A percentile compares a stretch with the other conserved stretches of the same genome.
Evolutionary conservation across 495 filamentous ascomycete species (phyloP).

Genomic region (Neurospora sp.): DNA sequence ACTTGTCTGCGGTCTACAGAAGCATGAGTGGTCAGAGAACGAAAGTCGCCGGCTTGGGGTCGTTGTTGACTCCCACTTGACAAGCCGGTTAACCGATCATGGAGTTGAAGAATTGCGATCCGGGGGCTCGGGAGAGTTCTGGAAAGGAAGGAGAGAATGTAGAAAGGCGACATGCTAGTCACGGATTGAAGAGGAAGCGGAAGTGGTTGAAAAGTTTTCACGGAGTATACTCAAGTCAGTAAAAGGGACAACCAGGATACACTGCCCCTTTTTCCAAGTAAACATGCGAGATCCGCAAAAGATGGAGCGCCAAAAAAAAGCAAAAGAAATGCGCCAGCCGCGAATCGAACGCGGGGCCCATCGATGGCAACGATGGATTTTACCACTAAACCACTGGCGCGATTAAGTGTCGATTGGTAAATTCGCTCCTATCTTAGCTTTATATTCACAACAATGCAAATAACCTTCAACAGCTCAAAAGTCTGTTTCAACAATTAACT

Average conservation of each 20-base stretch:
- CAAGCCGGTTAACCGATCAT: not conserved
- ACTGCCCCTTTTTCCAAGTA: not conserved
- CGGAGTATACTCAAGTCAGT: not conserved
- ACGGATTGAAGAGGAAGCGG: not conserved
- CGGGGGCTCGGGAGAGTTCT: not conserved
- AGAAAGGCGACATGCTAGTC: not conserved
- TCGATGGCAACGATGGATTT: slow-evolving; percentile 46
- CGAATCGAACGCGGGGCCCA: slow-evolving; percentile 43
- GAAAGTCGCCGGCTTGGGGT: not conserved
- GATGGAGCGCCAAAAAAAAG: not conserved
- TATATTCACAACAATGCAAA: too few species aligned
- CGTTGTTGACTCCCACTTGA: not conserved
- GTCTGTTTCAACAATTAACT: too few species aligned
- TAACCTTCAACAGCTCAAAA: too few species aligned
- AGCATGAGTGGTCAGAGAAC: not conserved
- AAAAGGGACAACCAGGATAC: not conserved
- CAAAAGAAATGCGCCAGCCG: slow-evolving; percentile 31
- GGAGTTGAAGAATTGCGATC: not conserved
- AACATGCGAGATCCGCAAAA: not conserved
- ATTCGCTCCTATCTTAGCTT: too few species aligned
- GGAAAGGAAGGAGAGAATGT: not conserved
- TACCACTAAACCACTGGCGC: slow-evolving; percentile 40
- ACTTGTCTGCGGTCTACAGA: not conserved
- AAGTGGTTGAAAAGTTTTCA: not conserved
- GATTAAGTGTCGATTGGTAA: not conserved